Base-by-base conservation (phyloP, 345 rosid genomes). In the Heritiera littoralis region DNA sequence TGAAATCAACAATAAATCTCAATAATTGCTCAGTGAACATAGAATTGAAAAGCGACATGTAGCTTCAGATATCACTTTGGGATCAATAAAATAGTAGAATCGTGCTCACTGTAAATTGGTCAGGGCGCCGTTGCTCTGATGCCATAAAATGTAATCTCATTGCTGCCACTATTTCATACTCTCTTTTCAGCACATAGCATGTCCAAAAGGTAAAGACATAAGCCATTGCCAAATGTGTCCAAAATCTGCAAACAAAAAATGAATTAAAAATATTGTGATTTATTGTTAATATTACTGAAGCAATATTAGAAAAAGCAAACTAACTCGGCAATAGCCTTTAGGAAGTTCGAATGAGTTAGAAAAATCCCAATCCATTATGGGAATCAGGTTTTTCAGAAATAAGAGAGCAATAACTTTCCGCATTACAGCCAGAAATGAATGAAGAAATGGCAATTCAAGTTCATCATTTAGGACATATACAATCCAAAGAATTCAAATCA, bases 81-180 rank as follows among this genome's bases (percentile, higher is more conserved):
- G n/a, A 59, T 58, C 3, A 54, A 38, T 18, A 52, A 35, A 18
- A 73, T 18, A 71, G 64, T 32, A 43, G 28, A 54, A 54, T 54
- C 7, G 2, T 35, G 80, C 87, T 84, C 78, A 93, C 99, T 18
- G 99, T 95, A 79, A 95, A 95, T 79, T 92, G 97, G 83, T 92
- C 96, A 28, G 98, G 94, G 9, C 91, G 86, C 30, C 97, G 84
- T 14, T 87, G 86, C 17, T 89, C 97, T 52, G 98, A 87, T 41
- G 97, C 97, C 65, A 95, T 97, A 88, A 95, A 95, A 78, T 92
- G 97, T 81, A 95, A 83, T 81, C 98, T 85, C 98, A 91, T 91
- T 32, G 86, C 77, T 77, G 94, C 98, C 7, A 95, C 87, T 63
- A 81, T 88, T 82, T 87, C 94, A 61, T 92, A 93, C 85, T 93